A percentile compares a stretch with the other conserved stretches of the same genome.
Conservation (phyloP, 2,329 filamentous ascomycete species). For the Boeremia lycopersici region DNA sequence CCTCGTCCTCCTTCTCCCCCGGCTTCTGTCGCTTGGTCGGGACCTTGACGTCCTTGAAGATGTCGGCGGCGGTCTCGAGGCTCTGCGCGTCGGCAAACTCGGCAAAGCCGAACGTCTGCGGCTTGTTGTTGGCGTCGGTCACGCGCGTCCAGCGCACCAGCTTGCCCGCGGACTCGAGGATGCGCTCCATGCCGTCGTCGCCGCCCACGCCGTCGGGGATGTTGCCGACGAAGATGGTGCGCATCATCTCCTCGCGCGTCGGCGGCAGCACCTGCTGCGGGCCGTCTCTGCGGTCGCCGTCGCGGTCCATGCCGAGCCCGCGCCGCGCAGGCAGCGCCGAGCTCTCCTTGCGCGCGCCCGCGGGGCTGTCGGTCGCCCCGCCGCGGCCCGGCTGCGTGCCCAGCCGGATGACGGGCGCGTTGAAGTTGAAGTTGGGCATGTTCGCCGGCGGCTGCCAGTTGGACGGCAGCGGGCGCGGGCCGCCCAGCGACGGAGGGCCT, state of each 20-base stretch:
- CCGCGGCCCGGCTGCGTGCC: conserved; percentile 77
- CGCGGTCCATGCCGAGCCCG: conserved; percentile 65
- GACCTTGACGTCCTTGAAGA: conserved; percentile 81
- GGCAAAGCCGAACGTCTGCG: conserved; percentile 89
- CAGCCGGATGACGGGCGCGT: conserved; percentile 91
- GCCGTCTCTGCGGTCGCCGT: conserved; percentile 68
- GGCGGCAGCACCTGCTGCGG: conserved; percentile 77
- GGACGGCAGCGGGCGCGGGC: conserved; percentile 78
- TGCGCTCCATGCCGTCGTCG: conserved; percentile 78
- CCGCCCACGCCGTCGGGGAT: conserved; percentile 79
- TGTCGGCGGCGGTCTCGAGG: conserved; percentile 80
- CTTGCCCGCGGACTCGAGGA: conserved; percentile 77
- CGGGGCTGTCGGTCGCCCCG: conserved; percentile 49
- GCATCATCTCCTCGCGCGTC: conserved; percentile 85
- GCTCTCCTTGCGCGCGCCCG: conserved; percentile 55
- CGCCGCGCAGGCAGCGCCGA: conserved; percentile 47
- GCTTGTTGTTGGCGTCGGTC: conserved; percentile 78
- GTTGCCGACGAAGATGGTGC: conserved; percentile 87
- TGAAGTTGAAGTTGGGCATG: conserved; percentile 98
- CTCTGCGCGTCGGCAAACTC: conserved; percentile 93
- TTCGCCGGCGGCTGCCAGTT: conserved; percentile 89
- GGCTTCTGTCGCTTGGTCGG: conserved; percentile 76
- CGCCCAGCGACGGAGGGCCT: conserved; percentile 75
- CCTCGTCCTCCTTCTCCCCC: conserved; percentile 44
- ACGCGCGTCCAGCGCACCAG: conserved; percentile 85